Conservation (phyloP, 257 asterid species). For the Leptodermis oblonga region DNA sequence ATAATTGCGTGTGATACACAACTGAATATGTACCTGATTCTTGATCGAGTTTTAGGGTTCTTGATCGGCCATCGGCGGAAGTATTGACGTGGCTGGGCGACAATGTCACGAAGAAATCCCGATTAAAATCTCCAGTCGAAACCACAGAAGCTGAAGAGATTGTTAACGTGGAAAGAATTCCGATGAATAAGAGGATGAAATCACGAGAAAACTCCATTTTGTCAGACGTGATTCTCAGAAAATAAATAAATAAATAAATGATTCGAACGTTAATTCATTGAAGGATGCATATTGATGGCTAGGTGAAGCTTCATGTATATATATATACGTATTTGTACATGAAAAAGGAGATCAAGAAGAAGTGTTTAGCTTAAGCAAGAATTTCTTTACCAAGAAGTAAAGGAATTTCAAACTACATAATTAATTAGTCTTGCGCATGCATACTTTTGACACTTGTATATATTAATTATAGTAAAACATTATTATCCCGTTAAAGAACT, state of each 20-base stretch:
- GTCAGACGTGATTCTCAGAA: not conserved
- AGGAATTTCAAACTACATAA: conserved; percentile 21
- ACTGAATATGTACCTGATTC: conserved; percentile 48
- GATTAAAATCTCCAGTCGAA: conserved; percentile 78
- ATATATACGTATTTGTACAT: not conserved
- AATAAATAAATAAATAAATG: too few relatives aligned
- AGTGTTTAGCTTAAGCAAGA: conserved; percentile 58
- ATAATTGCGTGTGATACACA: not conserved
- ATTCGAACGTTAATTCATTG: not conserved
- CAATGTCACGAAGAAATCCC: conserved; percentile 75
- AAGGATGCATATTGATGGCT: not conserved
- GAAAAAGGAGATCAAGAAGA: not conserved
- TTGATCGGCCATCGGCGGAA: conserved; percentile 55
- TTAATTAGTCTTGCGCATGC: not conserved
- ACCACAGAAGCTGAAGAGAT: conserved; percentile 51
- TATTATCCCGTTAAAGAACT: too few relatives aligned
- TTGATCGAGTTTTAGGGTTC: conserved; percentile 60
- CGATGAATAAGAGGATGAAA: conserved; percentile 18
- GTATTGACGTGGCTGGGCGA: conserved; percentile 76
- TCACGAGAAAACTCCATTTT: conserved; percentile 20
- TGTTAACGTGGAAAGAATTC: not conserved
- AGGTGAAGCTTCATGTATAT: not conserved
- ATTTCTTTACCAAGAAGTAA: conserved; percentile 72
- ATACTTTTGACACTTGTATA: too few relatives aligned
- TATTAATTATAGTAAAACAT: too few relatives aligned